phyloP scores from a whole-genome alignment of 805 yeast genomes.

The Saccharomycopsis lassenensis region DNA sequence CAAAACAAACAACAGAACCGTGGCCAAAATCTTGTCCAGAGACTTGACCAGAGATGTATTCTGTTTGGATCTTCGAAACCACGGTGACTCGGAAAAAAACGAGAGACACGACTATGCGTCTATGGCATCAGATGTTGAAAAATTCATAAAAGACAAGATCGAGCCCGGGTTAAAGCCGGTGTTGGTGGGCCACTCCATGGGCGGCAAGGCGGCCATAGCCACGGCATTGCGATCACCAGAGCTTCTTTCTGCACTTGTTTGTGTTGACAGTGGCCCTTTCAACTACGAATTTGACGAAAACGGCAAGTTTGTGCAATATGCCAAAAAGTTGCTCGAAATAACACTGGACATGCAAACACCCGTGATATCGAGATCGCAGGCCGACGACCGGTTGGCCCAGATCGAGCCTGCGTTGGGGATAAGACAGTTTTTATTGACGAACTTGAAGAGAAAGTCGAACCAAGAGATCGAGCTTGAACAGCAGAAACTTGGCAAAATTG shows the following conservation, averaged over 20 bases:
- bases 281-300: conserved; percentile 43
- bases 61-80: conserved; percentile 75
- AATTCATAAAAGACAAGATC: conserved; percentile 46
- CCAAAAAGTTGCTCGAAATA: conserved; percentile 50
- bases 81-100: conserved; percentile 84
- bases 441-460: conserved; percentile 39
- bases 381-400: conserved; percentile 48
- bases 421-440: conserved; percentile 70
- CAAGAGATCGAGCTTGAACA: conserved; percentile 24
- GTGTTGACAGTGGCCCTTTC: conserved; percentile 89
- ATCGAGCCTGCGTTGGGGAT: conserved; percentile 52
- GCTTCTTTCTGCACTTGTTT: conserved; percentile 47
- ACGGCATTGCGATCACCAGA: conserved; percentile 59
- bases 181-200: conserved; percentile 80
- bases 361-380: conserved; percentile 34
- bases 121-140: conserved; percentile 77
- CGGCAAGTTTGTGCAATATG: conserved; percentile 52
- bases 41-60: conserved; percentile 45
- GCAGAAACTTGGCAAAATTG: conserved; percentile 22
- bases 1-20: conserved; percentile 66
- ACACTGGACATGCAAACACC: conserved; percentile 32
- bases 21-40: conserved; percentile 49
- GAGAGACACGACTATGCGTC: conserved; percentile 65
- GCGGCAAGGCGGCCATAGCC: conserved; percentile 92
- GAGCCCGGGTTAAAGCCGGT: conserved; percentile 37